Evolutionary conservation across 306 rosid genomes (phyloP), one percentile per base, ranked within the genome.

Genomic region (Lithocarpus polystachyus): DNA sequence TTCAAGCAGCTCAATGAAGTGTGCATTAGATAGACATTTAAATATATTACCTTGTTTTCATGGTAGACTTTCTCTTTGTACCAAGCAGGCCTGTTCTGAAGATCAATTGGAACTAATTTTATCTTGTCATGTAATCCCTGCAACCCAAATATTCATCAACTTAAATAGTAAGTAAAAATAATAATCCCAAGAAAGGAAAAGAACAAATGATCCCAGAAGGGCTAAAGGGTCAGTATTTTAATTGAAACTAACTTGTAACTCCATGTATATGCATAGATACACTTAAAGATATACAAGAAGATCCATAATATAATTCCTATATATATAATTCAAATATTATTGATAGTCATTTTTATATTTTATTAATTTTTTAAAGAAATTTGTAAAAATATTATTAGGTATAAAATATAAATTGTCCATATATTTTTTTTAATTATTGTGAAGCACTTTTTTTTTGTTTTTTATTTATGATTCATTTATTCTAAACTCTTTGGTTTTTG

Each of bases 61-160:
- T 90, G 87, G 83, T 89, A 88, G 69, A 93, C 89, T 74, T 91
- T 93, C 76, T 93, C 97, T 88, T 88, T 88, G 62, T 90, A 93
- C 97, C 98, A 93, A 69, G 86, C 85, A 75, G 97, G 98, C 87
- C 97, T 90, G 80, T 88, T 51, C 29, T 20, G 72, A 57, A 94
- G 97, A 76, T 88, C 57, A 1, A 92, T 68, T 26, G 97, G 87
- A 64, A 92, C 93, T 83, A 94, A 78, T 65, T 92, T 77, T 61
- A 90, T 92, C 86, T 92, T 77, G 54, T 92, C 89, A 80, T 90
- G 88, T 62, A 92, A 82, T 9, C 94, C 97, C 97, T 94, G 78
- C 77, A 75, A 22, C 77, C 48, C 31, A 75, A 54, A 76, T 69
- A 19, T 67, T 48, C 3, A 35, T 68, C 62, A 31, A 53, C 18